Base-by-base conservation (phyloP, 129 eudicot species). In the sunflower (Helianthus annuus) region DNA sequence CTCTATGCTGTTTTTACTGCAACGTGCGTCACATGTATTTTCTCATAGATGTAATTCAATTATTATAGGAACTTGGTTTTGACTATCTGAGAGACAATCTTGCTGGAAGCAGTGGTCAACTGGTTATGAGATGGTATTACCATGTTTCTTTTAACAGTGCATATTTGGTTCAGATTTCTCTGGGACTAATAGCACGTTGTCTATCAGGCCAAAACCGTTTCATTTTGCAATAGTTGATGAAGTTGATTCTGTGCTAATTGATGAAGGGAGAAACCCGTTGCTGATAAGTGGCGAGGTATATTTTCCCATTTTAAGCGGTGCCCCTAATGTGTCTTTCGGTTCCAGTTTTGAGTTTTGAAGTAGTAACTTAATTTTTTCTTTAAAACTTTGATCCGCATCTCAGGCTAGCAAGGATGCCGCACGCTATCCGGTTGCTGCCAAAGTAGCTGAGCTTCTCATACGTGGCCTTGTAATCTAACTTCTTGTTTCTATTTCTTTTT, bases 141-240 rank as follows among this genome's bases (percentile, higher is more conserved):
- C 12, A 24, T 10, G 29, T 34, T 29, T 65, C 29, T 29, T 24
- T 11, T 51, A 29, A 24, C 32, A 48, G 45, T 65, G 52, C 53
- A 63, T 11, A 51, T 64, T 79, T 80, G 24, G 58, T 19, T 74
- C 7, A 19, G 58, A 39, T 46, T 48, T 54, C 15, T 63, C 38
- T 8, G 34, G 34, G 13, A 40, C 24, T 66, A 27, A 51, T 53
- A 64, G 22, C 44, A 51, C 12, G 11, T 2, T 64, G 54, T 75
- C 42, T 66, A 64, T 79, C 86, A 95, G 99, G 99, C 97, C 99
- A 73, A 95, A 83, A 80, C 99, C 99, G 6, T 95, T 95, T 72
- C 97, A 90, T 81, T 95, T 90, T 86, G 97, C 97, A 44, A 88
- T 95, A 70, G 97, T 90, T 83, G 99, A 95, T 84, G 99, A 95